Conservation (phyloP, 805 yeast genomes). For the Saturnispora galanensis region DNA sequence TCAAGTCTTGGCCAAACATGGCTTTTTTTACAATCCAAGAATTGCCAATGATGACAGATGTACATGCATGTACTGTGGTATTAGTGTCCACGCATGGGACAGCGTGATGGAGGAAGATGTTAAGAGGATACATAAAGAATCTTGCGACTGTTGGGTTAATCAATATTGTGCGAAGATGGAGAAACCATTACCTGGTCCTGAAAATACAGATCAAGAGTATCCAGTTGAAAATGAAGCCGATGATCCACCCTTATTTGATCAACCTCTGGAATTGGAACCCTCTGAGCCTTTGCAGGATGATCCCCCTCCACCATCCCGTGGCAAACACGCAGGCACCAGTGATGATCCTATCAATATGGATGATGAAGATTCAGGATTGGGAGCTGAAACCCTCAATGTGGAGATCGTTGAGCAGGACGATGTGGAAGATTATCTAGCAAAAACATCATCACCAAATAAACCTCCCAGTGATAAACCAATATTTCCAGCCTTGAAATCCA, state of each 20-base stretch:
- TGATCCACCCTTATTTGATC: not conserved
- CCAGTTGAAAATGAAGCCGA: not conserved
- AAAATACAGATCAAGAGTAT: not conserved
- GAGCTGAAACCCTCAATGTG: not conserved
- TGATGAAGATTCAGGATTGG: not conserved
- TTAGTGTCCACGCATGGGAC: slow-evolving; percentile 66
- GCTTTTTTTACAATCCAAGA: slow-evolving; percentile 42
- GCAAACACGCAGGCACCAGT: not conserved
- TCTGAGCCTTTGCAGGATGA: not conserved
- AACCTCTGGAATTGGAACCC: not conserved
- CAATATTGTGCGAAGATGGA: not conserved
- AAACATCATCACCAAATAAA: slow-evolving; percentile 4
- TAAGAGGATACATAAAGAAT: slow-evolving; percentile 41
- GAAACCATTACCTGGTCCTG: too few species aligned
- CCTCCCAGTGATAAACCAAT: not conserved
- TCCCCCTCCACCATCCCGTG: not conserved
- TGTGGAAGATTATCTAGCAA: slow-evolving; percentile 13
- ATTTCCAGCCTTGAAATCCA: slow-evolving; percentile 11
- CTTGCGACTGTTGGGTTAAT: slow-evolving; percentile 26
- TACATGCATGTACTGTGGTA: slow-evolving; percentile 55
- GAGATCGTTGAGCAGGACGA: slow-evolving; percentile 22
- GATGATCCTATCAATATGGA: slow-evolving; percentile 7
- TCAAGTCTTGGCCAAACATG: slow-evolving; percentile 43
- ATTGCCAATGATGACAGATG: slow-evolving; percentile 41
- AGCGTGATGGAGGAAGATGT: slow-evolving; percentile 45